Evolutionary conservation across 2,329 filamentous ascomycete genomes (phyloP), one percentile per base, ranked within the genome.

Genomic region (Endocalyx cinctus): DNA sequence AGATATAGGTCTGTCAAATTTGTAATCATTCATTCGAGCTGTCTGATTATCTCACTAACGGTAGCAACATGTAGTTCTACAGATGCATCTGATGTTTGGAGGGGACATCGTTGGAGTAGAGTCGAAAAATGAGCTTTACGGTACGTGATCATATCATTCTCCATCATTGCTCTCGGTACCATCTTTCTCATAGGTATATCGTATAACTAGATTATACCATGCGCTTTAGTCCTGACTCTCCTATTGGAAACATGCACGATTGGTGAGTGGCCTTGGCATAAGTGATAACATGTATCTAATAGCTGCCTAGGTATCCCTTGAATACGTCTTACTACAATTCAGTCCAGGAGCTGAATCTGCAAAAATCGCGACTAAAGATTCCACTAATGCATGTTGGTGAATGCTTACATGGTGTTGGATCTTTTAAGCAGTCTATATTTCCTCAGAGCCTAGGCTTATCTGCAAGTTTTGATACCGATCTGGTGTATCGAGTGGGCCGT

Each of bases 361-460:
- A 61, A 8, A 61, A 58, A 23, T 53, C 64, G 5, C 52, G 52
- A 7, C 41, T 66, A 1, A 57, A 60, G 20, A 53, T 68, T 5
- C 64, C 64, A 0, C 48, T 67, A 4, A 51, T 68, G 50, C 64
- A 67, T 37, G 57, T 56, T 4, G 64, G 58, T 8, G 64, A 68
- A 35, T 67, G 64, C 37, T 54, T 68, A 4, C 64, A 68, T 28
- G 63, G 61, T 2, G 64, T 67, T 2, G 63, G 59, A 6, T 64
- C 60, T 1, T 67, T 62, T 44, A 66, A 66, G 31, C 64, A 67
- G 43, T 64, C 60, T 8, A 60, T 67, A 47, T 67, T 68, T 35
- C 64, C 64, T 1, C 63, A 67, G 31, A 55, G 55, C 20, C 47
- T 67, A 16, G 62, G 57, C 1, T 39, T 68, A 39, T 62, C 64